phyloP scores from a whole-genome alignment of 208 protist genomes.

The Leishmania lainsoni region DNA sequence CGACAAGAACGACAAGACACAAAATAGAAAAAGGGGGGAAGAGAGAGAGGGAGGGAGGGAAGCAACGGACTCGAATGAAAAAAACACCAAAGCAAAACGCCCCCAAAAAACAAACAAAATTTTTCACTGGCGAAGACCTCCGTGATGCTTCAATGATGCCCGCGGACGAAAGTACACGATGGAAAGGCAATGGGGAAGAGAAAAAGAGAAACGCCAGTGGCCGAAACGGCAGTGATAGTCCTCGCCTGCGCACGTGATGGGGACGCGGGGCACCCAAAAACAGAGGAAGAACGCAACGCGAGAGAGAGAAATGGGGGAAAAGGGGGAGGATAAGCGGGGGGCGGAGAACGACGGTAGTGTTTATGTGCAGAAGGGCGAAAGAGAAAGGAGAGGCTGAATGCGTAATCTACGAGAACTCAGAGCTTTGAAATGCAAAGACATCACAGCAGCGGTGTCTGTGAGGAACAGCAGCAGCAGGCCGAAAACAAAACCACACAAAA shows the following conservation, averaged over 20 bases:
- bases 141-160: no score
- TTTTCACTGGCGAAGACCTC: not conserved
- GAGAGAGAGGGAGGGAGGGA: not conserved
- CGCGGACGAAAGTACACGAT: no score
- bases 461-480: not conserved
- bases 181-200: no score
- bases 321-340: no score
- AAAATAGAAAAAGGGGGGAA: not conserved
- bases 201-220: no score
- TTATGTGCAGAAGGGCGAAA: not conserved
- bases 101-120: not conserved
- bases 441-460: not conserved
- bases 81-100: not conserved
- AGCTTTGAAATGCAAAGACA: not conserved
- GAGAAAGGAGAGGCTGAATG: not conserved
- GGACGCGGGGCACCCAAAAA: not conserved
- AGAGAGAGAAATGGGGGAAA: no score
- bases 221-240: no score
- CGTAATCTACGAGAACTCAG: not conserved
- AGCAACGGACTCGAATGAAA: not conserved
- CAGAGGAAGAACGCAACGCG: not conserved
- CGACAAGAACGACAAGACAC: no score
- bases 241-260: no score
- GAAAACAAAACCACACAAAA: not conserved
- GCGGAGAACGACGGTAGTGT: not conserved